Conservation (phyloP, 2,329 filamentous ascomycete species). For the Pseudopyrenochaeta lycopersici region DNA sequence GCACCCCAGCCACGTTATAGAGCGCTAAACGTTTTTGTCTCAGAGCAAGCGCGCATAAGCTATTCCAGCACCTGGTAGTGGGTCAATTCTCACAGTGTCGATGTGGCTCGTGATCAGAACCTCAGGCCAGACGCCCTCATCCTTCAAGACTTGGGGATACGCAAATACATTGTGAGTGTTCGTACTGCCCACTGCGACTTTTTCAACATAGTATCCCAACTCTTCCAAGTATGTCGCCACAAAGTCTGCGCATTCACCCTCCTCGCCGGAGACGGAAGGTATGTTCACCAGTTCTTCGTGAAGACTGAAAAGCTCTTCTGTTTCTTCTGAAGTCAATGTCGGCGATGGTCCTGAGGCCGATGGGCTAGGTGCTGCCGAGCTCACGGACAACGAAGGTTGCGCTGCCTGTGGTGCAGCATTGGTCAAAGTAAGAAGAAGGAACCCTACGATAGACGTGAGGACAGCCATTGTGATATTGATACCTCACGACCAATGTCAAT, state of each 20-base stretch:
- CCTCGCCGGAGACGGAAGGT: conserved; percentile 59
- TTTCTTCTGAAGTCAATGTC: conserved; percentile 20
- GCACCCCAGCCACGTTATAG: too few relatives aligned
- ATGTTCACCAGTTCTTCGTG: conserved; percentile 37
- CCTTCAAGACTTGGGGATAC: conserved; percentile 55
- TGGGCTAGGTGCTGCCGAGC: conserved; percentile 6
- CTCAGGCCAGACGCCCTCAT: conserved; percentile 55
- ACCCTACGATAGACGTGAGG: neutral
- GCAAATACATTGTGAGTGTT: conserved; percentile 79
- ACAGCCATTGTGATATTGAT: neutral
- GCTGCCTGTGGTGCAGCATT: conserved; percentile 15
- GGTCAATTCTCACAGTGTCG: conserved; percentile 62
- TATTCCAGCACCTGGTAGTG: neutral
- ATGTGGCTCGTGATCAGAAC: conserved; percentile 81
- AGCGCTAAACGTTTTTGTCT: too few relatives aligned
- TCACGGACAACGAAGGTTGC: conserved; percentile 4
- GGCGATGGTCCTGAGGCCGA: neutral
- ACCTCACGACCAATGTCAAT: too few relatives aligned
- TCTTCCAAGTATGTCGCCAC: conserved; percentile 70
- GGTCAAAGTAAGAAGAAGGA: neutral
- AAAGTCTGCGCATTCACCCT: conserved; percentile 72
- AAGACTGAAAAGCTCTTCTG: conserved; percentile 31
- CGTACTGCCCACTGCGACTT: conserved; percentile 46
- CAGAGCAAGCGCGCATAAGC: too few relatives aligned
- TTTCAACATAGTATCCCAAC: conserved; percentile 61